A percentile compares a stretch with the other conserved stretches of the same genome.
Conservation (phyloP, 305 asterid species). For the Solanum chacoense region DNA sequence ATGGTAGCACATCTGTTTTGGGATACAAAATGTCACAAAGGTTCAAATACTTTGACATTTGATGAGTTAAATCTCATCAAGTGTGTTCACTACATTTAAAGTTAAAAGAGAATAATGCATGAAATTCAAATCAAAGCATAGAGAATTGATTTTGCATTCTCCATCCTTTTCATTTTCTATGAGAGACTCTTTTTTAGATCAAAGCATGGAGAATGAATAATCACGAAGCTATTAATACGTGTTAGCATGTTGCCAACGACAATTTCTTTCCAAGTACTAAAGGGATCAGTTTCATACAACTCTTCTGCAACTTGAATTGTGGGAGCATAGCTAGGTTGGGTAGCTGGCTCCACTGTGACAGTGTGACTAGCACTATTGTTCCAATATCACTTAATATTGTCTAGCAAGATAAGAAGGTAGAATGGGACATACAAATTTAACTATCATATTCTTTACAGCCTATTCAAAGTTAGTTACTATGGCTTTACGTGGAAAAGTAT, state of each 20-base stretch:
- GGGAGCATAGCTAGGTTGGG: neutral
- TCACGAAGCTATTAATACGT: neutral
- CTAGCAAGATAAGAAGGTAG: neutral
- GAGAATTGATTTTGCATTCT: neutral
- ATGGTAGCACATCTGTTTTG: neutral
- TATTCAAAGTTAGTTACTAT: neutral
- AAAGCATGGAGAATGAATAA: neutral
- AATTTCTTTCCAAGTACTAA: neutral
- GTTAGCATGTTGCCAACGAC: neutral
- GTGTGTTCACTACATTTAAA: neutral
- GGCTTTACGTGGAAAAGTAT: neutral
- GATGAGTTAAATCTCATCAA: too few species aligned
- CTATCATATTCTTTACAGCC: neutral
- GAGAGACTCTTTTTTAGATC: neutral
- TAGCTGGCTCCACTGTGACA: neutral
- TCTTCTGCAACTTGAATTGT: neutral
- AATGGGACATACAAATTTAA: neutral
- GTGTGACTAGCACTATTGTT: neutral
- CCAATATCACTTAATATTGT: neutral
- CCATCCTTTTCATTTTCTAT: neutral
- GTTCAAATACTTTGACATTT: neutral
- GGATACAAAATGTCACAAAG: neutral
- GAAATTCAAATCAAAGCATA: neutral
- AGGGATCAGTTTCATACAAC: neutral
- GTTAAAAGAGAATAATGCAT: neutral